Base-by-base conservation (phyloP, 768 basidiomycete genomes). In the Amanita muscaria region DNA sequence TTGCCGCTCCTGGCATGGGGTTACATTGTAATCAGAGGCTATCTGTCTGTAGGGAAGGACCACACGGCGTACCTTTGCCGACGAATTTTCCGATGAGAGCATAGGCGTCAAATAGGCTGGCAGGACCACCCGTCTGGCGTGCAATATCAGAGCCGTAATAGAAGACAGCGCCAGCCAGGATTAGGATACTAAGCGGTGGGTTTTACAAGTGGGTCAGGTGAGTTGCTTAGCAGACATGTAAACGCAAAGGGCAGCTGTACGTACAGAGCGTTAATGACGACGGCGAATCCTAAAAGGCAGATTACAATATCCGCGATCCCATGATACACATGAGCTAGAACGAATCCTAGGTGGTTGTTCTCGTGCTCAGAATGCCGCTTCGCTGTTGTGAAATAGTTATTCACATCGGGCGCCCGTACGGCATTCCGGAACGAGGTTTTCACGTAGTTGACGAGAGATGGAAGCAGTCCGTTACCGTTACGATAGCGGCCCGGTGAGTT, bases 21-120 rank as follows among this genome's bases (percentile, higher is more conserved):
- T 29, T 16, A 40, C 22, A 42, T 15, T 37, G 23, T 29, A 18
- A 44, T 21, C 6, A 36, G 9, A 16, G 18, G 5, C 12, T 7
- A 10, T 11, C 16, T 24, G 12, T 6, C 27, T 29, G 6, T 12
- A 29, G 29, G 32, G 10, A 14, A 42, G 6, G 8, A 16, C 6
- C 50, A 49, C 14, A 32, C 16, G 54, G 34, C 78, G 37, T 60
- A 79, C 87, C 71, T 59, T 74, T 65, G 4, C 90, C 89, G 35
- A 96, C 73, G 35, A 71, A 59, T 16, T 67, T 55, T n/a, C 65
- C 64, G 27, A 97, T 82, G 19, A 93, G 66, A 25, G 76, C 70
- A 60, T 91, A 80, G 1, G 91, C 88, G 56, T 88, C 88, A 54
- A 90, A 90, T 5, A 96, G 67, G 58, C 79, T 85, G 1, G 88